A percentile compares a stretch with the other conserved stretches of the same genome.
Conservation (phyloP, 495 filamentous ascomycete species). For the Cercophora sp. region DNA sequence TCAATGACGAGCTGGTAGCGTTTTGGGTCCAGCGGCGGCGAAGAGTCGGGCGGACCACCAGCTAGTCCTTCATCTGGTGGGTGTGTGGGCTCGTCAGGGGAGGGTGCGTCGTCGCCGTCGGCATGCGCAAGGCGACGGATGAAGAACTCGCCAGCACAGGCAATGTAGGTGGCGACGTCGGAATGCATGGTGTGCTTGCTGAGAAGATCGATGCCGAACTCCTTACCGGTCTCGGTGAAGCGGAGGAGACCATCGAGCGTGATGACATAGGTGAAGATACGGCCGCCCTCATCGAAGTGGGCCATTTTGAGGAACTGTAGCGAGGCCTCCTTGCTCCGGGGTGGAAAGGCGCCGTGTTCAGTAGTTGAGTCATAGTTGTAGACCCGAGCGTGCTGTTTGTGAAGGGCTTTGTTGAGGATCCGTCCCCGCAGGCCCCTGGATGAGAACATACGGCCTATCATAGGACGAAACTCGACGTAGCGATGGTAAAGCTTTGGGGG, state of each 20-base stretch:
- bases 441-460: constrained; percentile 86
- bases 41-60: constrained; percentile 36
- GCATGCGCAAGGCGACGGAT: constrained; percentile 55
- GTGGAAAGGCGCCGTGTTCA: constrained; percentile 54
- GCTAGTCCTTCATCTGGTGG: constrained; percentile 24
- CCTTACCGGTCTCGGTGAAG: constrained; percentile 92
- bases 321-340: constrained; percentile 58
- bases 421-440: constrained; percentile 68
- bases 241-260: constrained; percentile 80
- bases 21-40: constrained; percentile 51
- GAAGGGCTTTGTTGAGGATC: constrained; percentile 76
- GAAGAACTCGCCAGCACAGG: constrained; percentile 91
- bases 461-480: constrained; percentile 88
- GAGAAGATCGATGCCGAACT: constrained; percentile 88
- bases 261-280: constrained; percentile 88
- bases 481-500: constrained; percentile 77
- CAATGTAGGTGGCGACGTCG: constrained; percentile 83
- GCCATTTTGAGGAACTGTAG: constrained; percentile 80
- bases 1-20: constrained; percentile 89
- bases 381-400: constrained; percentile 81
- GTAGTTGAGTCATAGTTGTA: constrained; percentile 82
- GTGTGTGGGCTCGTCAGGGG: constrained; percentile 20
- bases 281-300: constrained; percentile 77
- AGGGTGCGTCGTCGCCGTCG: constrained; percentile 11
- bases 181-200: constrained; percentile 96